These are phyloP conservation scores for Globisporangium solare DNA, from an alignment of 352 stramenopile genomes.

Conservation along the genomic window DNA sequence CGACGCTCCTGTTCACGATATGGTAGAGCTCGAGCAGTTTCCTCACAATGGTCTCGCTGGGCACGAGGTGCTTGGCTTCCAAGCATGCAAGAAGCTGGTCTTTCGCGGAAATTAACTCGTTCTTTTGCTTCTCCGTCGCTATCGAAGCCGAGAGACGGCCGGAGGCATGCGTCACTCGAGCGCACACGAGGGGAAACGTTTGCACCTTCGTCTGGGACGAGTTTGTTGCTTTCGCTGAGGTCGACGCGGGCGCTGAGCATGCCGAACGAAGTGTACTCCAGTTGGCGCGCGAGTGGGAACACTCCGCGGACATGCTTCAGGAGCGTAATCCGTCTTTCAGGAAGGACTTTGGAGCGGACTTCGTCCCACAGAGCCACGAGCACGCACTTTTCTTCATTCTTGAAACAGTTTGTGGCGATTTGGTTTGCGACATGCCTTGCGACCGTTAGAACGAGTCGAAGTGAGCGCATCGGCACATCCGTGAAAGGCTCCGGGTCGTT, in stretches of 20 bases:
- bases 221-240: not conserved
- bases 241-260: constrained; percentile 4
- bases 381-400: constrained; percentile 37
- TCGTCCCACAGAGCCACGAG: constrained; percentile 50
- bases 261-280: constrained; percentile 35
- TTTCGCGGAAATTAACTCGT: constrained; percentile 29
- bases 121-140: constrained; percentile 34
- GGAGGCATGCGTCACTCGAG: not conserved
- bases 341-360: constrained; percentile 32
- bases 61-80: constrained; percentile 18
- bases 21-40: constrained; percentile 66
- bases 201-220: not conserved
- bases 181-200: not conserved
- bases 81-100: constrained; percentile 23
- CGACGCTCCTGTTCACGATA: constrained; percentile 25
- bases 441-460: constrained; percentile 26
- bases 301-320: constrained; percentile 34
- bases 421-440: constrained; percentile 14
- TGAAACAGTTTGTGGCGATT: constrained; percentile 13
- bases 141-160: constrained; percentile 22
- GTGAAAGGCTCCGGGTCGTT: constrained; percentile 21
- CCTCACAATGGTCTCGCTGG: constrained; percentile 38
- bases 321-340: constrained; percentile 32
- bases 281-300: constrained; percentile 28
- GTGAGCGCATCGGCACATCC: constrained; percentile 12